Evolutionary conservation across 352 stramenopile genomes (phyloP), one percentile per base, ranked within the genome.

Genomic region (Phytophthora podocarpi): DNA sequence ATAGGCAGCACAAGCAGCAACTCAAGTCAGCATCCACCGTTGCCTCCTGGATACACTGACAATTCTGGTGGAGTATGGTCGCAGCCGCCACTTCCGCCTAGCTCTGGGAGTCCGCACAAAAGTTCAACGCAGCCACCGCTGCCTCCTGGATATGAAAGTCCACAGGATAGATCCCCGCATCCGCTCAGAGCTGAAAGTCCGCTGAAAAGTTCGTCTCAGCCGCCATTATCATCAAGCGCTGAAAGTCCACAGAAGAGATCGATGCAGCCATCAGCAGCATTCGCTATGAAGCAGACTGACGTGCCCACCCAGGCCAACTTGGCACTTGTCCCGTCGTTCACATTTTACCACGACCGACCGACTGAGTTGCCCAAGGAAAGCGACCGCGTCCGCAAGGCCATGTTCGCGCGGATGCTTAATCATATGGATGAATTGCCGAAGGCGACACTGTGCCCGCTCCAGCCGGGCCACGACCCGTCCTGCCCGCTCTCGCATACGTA

Each of bases 331-430:
- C 50, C 59, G 3, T 43, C 31, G 16, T 76, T 73, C 36, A 68
- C 26, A 34, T 75, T 74, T 30, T 80, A 73, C 27, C 56, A 80
- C 32, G 37, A 71, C 24, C 55, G 61, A 21, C 66, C 66, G 3
- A 68, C 50, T 11, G 66, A 74, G 18, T 41, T 74, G 43, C 54
- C 64, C 26, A 70, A 66, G 21, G 64, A 75, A 45, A 72, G 50
- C 42, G 64, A 77, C n/a, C 49, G 47, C 10, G 56, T 65, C 11
- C 52, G 56, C 32, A 75, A 63, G 37, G 59, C 61, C 42, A 78
- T 78, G 70, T 85, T 85, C 34, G 58, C 69, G 11, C 69, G 72
- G 1, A 85, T 82, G 72, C 60, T 85, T 32, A 78, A 82, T 59
- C 75, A 85, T 64, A 82, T 82, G 57, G 56, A 70, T 16, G 37